Evolutionary conservation across 352 stramenopile genomes (phyloP).

Genomic region (Aphanomyces cochlioides): DNA sequence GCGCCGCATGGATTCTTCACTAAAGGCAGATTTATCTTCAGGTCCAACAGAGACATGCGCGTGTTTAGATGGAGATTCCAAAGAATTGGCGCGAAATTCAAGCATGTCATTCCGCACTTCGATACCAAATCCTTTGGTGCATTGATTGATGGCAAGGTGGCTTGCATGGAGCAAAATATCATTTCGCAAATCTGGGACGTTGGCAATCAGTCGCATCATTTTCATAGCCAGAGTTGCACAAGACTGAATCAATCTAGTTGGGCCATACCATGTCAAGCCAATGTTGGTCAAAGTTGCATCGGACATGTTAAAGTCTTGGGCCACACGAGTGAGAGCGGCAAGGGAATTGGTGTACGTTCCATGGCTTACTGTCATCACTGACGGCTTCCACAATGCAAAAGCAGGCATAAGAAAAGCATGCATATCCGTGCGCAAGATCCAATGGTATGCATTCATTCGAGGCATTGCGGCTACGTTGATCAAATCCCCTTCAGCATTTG

Average conservation of each 20-base stretch:
- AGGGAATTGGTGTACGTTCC: conserved; percentile 4
- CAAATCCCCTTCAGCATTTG: background rate
- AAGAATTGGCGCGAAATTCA: background rate
- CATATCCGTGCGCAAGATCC: conserved; percentile 9
- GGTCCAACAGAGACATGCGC: background rate
- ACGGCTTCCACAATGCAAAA: conserved; percentile 8
- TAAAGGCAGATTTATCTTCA: background rate
- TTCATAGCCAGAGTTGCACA: conserved; percentile 3
- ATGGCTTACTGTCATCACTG: background rate
- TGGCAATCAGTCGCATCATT: background rate
- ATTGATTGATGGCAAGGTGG: background rate
- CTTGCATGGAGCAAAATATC: background rate
- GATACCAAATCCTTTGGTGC: too few relatives aligned
- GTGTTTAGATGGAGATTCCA: background rate
- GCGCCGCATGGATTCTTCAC: background rate
- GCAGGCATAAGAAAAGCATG: conserved; percentile 14
- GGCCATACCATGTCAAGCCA: conserved; percentile 24
- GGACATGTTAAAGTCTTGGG: background rate
- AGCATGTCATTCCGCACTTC: background rate
- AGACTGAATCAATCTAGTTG: background rate
- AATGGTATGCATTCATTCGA: conserved; percentile 5
- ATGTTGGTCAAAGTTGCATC: conserved; percentile 3
- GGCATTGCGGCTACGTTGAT: conserved; percentile 5
- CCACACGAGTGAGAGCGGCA: background rate
- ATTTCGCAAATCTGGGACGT: background rate